A percentile compares a stretch with the other conserved stretches of the same genome.
Evolutionary conservation across 352 stramenopile genomes (phyloP).

Genomic region (Globisporangium viniferum): DNA sequence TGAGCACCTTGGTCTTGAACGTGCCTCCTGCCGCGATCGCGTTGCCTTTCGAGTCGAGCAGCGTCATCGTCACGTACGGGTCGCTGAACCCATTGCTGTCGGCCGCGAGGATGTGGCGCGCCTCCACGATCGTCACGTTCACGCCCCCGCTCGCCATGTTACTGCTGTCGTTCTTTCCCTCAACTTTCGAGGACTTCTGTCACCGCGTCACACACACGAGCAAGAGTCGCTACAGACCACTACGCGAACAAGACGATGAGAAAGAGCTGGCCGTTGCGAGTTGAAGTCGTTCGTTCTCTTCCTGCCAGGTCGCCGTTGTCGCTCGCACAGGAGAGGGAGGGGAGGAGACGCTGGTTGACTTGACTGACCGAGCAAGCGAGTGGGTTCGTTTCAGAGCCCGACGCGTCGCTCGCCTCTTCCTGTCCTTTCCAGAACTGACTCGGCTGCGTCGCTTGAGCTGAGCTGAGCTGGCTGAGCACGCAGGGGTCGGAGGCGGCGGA

Average conservation of each 20-base stretch:
- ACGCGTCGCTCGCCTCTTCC: constrained; percentile 8
- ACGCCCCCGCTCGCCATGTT: constrained; percentile 18
- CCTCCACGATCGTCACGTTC: constrained; percentile 55
- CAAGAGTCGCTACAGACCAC: not conserved
- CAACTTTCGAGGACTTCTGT: not conserved
- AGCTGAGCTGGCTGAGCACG: not conserved
- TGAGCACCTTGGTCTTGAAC: constrained; percentile 66
- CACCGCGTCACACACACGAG: not conserved
- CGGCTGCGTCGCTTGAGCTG: not conserved
- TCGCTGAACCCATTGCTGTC: constrained; percentile 69
- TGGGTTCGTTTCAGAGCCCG: constrained; percentile 3
- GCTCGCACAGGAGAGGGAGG: not conserved
- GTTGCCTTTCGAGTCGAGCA: constrained; percentile 59
- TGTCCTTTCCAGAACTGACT: not conserved
- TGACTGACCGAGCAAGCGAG: not conserved
- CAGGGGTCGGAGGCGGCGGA: not conserved
- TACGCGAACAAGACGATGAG: not conserved
- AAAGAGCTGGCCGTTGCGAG: not conserved
- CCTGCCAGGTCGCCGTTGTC: not conserved
- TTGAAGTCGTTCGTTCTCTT: not conserved
- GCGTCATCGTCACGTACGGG: constrained; percentile 65
- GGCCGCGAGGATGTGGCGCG: constrained; percentile 59
- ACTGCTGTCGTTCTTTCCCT: not conserved
- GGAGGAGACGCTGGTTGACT: not conserved
- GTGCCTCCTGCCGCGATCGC: constrained; percentile 37